These are phyloP conservation scores for Kwoniella bestiolae DNA, from an alignment of 768 basidiomycete species.

Conservation along the genomic window DNA sequence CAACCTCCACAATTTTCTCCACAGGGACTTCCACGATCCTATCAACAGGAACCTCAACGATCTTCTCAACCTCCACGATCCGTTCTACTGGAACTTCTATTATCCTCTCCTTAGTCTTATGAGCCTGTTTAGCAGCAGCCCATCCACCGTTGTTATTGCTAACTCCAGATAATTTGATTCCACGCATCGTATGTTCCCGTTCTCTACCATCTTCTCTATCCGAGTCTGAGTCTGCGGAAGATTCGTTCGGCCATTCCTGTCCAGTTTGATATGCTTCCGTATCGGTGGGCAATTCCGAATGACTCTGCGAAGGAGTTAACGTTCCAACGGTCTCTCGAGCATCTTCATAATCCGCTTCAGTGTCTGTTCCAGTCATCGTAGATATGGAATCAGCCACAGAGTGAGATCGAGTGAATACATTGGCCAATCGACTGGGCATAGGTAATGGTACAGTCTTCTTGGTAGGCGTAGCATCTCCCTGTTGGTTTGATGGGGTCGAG, in stretches of 20 bases:
- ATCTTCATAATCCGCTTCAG: slow-evolving; percentile 61
- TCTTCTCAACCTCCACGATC: slow-evolving; percentile 52
- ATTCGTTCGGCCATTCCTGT: slow-evolving; percentile 55
- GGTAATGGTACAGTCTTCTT: slow-evolving; percentile 33
- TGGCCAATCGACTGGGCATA: slow-evolving; percentile 26
- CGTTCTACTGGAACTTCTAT: slow-evolving; percentile 46
- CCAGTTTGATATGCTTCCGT: slow-evolving; percentile 45
- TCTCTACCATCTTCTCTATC: slow-evolving; percentile 39
- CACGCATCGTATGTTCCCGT: slow-evolving; percentile 29
- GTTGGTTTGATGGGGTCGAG: slow-evolving; percentile 10
- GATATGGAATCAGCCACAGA: slow-evolving; percentile 30
- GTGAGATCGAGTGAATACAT: slow-evolving; percentile 30
- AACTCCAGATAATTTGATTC: slow-evolving; percentile 25
- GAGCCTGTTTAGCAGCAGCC: slow-evolving; percentile 35
- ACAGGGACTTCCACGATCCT: slow-evolving; percentile 43
- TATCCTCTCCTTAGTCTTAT: slow-evolving; percentile 45
- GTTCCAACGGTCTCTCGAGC: slow-evolving; percentile 69
- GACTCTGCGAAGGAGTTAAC: slow-evolving; percentile 69
- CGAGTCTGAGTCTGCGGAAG: slow-evolving; percentile 51
- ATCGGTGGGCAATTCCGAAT: slow-evolving; percentile 68
- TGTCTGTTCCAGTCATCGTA: slow-evolving; percentile 41
- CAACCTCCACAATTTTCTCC: slow-evolving; percentile 51
- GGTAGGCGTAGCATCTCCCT: slow-evolving; percentile 42
- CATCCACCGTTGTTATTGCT: slow-evolving; percentile 28
- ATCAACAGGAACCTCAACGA: slow-evolving; percentile 54